phyloP scores from a whole-genome alignment of 2,329 filamentous ascomycete genomes.

The Alternaria postmessia region DNA sequence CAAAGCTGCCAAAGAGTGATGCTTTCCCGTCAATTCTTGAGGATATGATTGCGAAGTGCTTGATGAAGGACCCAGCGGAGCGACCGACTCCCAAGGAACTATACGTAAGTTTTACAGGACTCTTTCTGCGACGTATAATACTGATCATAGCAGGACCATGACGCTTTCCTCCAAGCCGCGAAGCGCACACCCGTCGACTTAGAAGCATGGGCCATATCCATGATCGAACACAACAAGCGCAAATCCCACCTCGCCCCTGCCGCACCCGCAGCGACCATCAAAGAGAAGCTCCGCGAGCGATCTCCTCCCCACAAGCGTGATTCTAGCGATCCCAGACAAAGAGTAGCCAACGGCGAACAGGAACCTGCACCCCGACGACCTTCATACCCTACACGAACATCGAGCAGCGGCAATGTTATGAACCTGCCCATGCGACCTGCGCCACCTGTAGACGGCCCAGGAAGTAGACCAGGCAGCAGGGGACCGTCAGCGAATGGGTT shows the following conservation, averaged over 20 bases:
- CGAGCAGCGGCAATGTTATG: constrained; percentile 53
- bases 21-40: constrained; percentile 95
- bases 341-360: constrained; percentile 36
- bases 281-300: constrained; percentile 49
- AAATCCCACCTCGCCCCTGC: constrained; percentile 89
- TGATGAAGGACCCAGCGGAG: constrained; percentile 87
- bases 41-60: constrained; percentile 95
- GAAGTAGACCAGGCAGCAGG: constrained; percentile 34
- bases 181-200: constrained; percentile 96
- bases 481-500: constrained; percentile 23
- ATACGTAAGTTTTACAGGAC: constrained; percentile 68
- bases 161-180: constrained; percentile 93
- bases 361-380: constrained; percentile 48
- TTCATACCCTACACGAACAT: constrained; percentile 53
- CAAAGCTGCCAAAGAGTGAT: constrained; percentile 93
- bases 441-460: constrained; percentile 42
- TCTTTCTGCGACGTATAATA: background rate
- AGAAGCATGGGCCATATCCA: constrained; percentile 88
- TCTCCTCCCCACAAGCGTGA: constrained; percentile 39
- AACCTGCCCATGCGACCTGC: constrained; percentile 58
- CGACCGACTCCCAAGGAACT: constrained; percentile 93
- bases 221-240: constrained; percentile 95
- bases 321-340: constrained; percentile 32
- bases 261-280: constrained; percentile 69
- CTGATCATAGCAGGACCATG: constrained; percentile 73